These are phyloP conservation scores for Picea abies DNA, from an alignment of 83 land plant species.

Conservation along the genomic window DNA sequence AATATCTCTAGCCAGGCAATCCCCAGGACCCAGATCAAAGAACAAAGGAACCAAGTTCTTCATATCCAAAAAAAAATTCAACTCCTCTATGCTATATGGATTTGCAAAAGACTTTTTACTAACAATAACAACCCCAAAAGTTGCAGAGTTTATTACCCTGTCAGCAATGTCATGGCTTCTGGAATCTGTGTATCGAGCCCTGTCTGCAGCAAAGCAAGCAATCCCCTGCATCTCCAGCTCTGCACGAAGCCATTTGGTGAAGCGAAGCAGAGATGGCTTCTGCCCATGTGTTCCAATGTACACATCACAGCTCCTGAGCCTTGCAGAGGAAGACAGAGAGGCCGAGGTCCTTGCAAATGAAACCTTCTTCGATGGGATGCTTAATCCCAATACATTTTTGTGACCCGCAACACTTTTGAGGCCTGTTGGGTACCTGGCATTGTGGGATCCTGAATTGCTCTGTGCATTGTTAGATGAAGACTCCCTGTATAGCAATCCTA, in stretches of 20 bases:
- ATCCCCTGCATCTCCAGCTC: conserved; percentile 92
- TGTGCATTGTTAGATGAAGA: conserved; percentile 32
- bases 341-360: conserved; percentile 49
- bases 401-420: conserved; percentile 9
- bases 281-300: conserved; percentile 82
- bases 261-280: conserved; percentile 43
- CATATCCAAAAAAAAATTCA: conserved; percentile 68
- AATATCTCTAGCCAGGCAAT: conserved; percentile 43
- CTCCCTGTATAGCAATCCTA: conserved; percentile 14
- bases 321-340: conserved; percentile 57
- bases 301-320: conserved; percentile 85
- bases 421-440: conserved; percentile 43
- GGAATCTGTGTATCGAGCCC: conserved; percentile 61
- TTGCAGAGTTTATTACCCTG: conserved; percentile 72
- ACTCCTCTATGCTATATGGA: conserved; percentile 69
- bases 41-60: conserved; percentile 82
- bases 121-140: conserved; percentile 71
- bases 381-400: too few relatives aligned
- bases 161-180: conserved; percentile 86
- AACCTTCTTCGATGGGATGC: conserved; percentile 2
- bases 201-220: conserved; percentile 84
- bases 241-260: conserved; percentile 86
- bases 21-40: conserved; percentile 51
- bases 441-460: conserved; percentile 9
- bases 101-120: conserved; percentile 51